Percentiles rank a stretch among this genome's conserved stretches.
These are phyloP conservation scores for Cercospora berteroae DNA, from an alignment of 2,329 filamentous ascomycete species.

Conservation along the genomic window DNA sequence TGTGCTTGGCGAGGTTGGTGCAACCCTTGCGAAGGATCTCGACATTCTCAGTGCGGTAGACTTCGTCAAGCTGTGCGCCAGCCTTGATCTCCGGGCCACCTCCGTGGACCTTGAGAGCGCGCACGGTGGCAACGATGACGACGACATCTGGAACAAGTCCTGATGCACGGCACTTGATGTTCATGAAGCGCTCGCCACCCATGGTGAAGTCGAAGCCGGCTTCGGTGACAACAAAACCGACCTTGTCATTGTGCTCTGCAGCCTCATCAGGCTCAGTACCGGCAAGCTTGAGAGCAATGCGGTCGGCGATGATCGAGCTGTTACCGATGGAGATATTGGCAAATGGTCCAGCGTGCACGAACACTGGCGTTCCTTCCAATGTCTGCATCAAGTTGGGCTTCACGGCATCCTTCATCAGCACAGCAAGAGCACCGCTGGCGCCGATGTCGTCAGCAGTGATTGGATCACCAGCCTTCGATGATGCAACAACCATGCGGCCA, in stretches of 20 bases:
- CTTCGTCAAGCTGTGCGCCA: slow-evolving; percentile 77
- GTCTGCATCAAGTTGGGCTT: slow-evolving; percentile 99
- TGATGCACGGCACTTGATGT: slow-evolving; percentile 97
- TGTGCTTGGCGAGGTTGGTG: slow-evolving; percentile 93
- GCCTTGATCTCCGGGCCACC: slow-evolving; percentile 91
- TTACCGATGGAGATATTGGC: slow-evolving; percentile 98
- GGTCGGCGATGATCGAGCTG: slow-evolving; percentile 91
- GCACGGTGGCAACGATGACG: slow-evolving; percentile 91
- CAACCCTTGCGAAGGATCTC: slow-evolving; percentile 87
- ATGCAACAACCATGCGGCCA: slow-evolving; percentile 92
- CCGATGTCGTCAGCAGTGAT: slow-evolving; percentile 96
- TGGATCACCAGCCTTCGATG: slow-evolving; percentile 78
- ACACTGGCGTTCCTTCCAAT: slow-evolving; percentile 92
- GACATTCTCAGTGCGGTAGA: slow-evolving; percentile 91
- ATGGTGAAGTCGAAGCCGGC: slow-evolving; percentile 99
- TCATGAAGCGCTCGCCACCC: slow-evolving; percentile 99
- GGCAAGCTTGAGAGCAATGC: slow-evolving; percentile 90
- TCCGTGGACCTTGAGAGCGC: slow-evolving; percentile 94
- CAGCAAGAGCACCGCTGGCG: slow-evolving; percentile 84
- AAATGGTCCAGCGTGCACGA: slow-evolving; percentile 95
- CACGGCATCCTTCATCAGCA: slow-evolving; percentile 96
- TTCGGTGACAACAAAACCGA: slow-evolving; percentile 93
- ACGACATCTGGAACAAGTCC: slow-evolving; percentile 90
- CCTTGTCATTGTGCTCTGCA: slow-evolving; percentile 63
- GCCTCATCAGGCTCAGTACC: slow-evolving; percentile 92